Evolutionary conservation across 2,329 filamentous ascomycete genomes (phyloP).

Genomic region (Fusarium sp.): DNA sequence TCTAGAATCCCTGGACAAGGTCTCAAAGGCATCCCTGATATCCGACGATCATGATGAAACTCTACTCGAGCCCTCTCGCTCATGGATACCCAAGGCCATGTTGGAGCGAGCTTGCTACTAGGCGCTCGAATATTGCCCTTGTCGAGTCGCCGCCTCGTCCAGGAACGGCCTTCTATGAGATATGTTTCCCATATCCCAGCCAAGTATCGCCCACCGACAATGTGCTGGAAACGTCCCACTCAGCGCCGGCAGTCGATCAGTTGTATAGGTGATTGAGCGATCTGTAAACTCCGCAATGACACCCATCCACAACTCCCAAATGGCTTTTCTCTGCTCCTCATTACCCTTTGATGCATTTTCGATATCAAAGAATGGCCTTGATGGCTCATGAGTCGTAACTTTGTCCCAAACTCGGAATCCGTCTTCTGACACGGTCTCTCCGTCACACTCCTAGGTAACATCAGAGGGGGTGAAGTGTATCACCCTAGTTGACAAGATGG

Average conservation of each 20-base stretch:
- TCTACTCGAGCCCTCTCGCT: neutral
- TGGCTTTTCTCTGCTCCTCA: neutral
- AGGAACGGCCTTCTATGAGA: neutral
- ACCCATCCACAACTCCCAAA: neutral
- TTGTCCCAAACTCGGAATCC: neutral
- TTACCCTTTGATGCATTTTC: neutral
- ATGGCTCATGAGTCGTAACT: neutral
- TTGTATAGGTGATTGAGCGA: neutral
- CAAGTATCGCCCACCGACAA: neutral
- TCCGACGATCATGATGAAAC: neutral
- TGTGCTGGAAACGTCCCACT: neutral
- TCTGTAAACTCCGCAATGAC: neutral
- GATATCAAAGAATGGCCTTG: neutral
- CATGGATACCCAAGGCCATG: slow-evolving; percentile 1
- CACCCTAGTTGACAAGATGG: neutral
- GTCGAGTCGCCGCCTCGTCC: neutral
- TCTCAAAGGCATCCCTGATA: neutral
- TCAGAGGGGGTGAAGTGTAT: neutral
- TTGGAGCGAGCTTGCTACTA: neutral
- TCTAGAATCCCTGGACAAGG: neutral
- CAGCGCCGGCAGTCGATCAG: neutral
- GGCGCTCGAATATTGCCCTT: neutral
- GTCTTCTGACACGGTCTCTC: neutral
- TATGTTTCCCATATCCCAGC: neutral
- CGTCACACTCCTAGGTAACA: neutral